phyloP scores from a whole-genome alignment of 2,329 filamentous ascomycete genomes.

The Aspergillus aculeatus region DNA sequence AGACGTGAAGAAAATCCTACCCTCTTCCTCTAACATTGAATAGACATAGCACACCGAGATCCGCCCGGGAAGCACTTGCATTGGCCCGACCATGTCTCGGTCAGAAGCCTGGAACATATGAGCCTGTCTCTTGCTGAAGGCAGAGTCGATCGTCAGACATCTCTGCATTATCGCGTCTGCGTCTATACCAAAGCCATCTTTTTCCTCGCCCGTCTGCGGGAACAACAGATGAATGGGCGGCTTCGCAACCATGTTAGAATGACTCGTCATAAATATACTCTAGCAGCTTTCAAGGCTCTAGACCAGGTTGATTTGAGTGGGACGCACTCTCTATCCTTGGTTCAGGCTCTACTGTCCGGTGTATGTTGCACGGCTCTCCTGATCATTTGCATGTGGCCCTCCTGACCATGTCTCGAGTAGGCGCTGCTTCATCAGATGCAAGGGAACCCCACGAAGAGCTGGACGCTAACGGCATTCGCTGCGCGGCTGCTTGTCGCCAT shows the following conservation, averaged over 20 bases:
- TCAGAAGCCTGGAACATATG: not conserved
- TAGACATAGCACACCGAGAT: not conserved
- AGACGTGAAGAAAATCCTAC: too few species aligned
- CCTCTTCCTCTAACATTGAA: not conserved
- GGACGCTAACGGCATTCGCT: too few species aligned
- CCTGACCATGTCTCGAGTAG: too few species aligned
- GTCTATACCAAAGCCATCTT: not conserved
- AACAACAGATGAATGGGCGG: not conserved
- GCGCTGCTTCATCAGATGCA: too few species aligned
- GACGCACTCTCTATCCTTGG: not conserved
- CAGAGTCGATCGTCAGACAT: not conserved
- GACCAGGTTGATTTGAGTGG: not conserved
- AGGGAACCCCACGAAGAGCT: too few species aligned
- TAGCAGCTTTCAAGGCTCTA: not conserved
- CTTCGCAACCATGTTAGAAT: too few species aligned
- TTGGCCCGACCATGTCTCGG: conserved; percentile 1
- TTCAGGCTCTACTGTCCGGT: too few species aligned
- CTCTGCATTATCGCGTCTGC: not conserved
- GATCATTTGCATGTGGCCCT: too few species aligned
- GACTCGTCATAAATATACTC: not conserved
- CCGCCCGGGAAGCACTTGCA: not conserved
- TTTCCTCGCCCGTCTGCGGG: not conserved
- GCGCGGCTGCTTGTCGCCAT: too few species aligned
- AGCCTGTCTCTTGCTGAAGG: conserved; percentile 1
- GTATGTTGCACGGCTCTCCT: too few species aligned